Evolutionary conservation across 176 grass and related monocot genomes (phyloP).

Genomic region (Phoenix roebelenii): DNA sequence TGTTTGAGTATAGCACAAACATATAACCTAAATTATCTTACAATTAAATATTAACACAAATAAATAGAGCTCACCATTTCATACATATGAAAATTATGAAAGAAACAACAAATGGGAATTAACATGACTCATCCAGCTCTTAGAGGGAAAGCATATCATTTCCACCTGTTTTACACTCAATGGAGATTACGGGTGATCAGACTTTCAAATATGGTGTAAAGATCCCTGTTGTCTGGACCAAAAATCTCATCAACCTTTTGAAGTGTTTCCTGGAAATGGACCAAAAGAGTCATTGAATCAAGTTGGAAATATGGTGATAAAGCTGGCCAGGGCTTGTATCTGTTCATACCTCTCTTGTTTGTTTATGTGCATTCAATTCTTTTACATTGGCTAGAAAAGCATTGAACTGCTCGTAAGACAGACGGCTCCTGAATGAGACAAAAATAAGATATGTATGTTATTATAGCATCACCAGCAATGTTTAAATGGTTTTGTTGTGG

Average conservation of each 20-base stretch:
- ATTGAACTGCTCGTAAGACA: conserved; percentile 95
- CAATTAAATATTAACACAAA: too few species aligned
- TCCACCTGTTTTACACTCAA: neutral
- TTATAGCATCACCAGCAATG: too few species aligned
- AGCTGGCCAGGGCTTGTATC: neutral
- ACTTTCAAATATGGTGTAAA: conserved; percentile 81
- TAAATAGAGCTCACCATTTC: too few species aligned
- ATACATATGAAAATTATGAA: too few species aligned
- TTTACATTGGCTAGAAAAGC: conserved; percentile 94
- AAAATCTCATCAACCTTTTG: conserved; percentile 87
- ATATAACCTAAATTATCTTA: too few species aligned
- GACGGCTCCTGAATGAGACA: conserved; percentile 51
- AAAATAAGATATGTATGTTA: neutral
- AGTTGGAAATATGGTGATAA: neutral
- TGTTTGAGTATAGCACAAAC: too few species aligned
- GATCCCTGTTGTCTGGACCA: conserved; percentile 74
- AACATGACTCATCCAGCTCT: too few species aligned
- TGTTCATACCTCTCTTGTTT: conserved; percentile 78
- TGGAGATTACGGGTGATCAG: conserved; percentile 72
- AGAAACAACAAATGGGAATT: too few species aligned
- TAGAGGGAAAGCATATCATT: too few species aligned
- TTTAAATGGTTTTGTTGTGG: too few species aligned
- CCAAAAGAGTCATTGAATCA: conserved; percentile 8
- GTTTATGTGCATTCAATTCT: conserved; percentile 82
- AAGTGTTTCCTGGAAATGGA: conserved; percentile 66